Evolutionary conservation across 2,329 filamentous ascomycete species (phyloP), one percentile per base, ranked within the genome.

Genomic region (Trematosphaeria pertusa): DNA sequence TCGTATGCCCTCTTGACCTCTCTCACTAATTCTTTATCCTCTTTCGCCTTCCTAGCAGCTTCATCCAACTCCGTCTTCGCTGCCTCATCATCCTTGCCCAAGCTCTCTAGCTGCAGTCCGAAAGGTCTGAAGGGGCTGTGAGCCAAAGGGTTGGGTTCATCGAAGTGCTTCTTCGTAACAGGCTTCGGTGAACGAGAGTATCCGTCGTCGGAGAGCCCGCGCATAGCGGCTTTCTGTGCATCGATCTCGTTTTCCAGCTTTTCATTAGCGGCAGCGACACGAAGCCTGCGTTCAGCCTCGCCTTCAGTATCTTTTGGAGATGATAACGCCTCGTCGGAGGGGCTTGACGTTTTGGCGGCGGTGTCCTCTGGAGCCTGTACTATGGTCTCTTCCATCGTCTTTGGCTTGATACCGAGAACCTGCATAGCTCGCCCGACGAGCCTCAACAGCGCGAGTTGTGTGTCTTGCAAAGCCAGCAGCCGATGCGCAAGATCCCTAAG

Each of bases 51-150:
- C 40, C 50, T 44, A 19, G 42, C 42, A 2, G 52, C 46, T 9
- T 44, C 46, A 4, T 52, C 49, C 33, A 31, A 3, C 19, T 42
- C 33, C 49, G 47, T 8, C n/a, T 38, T 20, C 44, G 15, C 41
- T 31, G 26, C 36, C 6, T 53, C 41, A 3, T 17, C 31, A 4
- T 64, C 52, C 34, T 54, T 62, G 17, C 59, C 54, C 35, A 71
- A 37, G 28, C 52, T 64, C 10, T 62, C 56, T 7, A 71, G 17
- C 10, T 60, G 61, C 14, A 56, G 46, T 2, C 52, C 56, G 42
- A 71, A 70, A 0, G 67, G 67, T 34, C 67, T 54, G 42, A 67
- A 69, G 9, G 65, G 48, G 37, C 67, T 70, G 30, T 69, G 52
- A 3, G 57, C 53, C 17, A 71, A 52, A 11, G 64, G 61, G 24